Evolutionary conservation across 1,284 basidiomycete genomes (phyloP), one percentile per base, ranked within the genome.

Genomic region (Paramarasmius palmivorus): DNA sequence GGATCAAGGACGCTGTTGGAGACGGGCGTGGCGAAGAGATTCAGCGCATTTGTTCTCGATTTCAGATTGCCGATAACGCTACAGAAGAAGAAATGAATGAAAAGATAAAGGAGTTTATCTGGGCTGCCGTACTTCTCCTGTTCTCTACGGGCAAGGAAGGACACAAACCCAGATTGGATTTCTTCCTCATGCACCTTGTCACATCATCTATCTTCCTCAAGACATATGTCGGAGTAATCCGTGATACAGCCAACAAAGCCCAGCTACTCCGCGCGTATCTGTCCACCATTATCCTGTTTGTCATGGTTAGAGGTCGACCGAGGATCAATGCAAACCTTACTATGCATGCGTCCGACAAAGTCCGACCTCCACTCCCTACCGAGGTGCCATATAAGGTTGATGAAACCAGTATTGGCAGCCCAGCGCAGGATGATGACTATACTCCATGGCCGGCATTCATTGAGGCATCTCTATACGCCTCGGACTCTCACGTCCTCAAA

Each of bases 181-280:
- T 89, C 71, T 86, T 87, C 78, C 68, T 90, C 59, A 85, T 88
- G 85, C 88, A 90, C 66, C 58, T 82, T 23, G 71, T 88, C 48
- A 88, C 82, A 3, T 80, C 81, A 14, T 77, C 83, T 4, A 62
- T 87, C 19, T 87, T 88, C 71, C 59, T 90, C 12, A 77, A 78
- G 12, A 73, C 81, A 0, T 69, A 81, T 52, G 60, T 83, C 17
- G 50, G 55, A 2, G 64, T 68, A 3, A 60, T 84, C 25, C 65
- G 69, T 44, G 71, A 66, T 23, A 59, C 61, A 14, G 65, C 64
- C 36, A 69, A 70, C 44, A 79, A 79, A 58, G 75, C 75, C 10
- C 67, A 69, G 22, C 63, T 89, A 5, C 68, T 89, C 15, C 71
- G 75, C 35, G 70, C 75, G 1, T 79, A 78, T 61, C 57, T 83